These are phyloP conservation scores for Penicillium rolfsii DNA, from an alignment of 2,329 filamentous ascomycete species.

Conservation along the genomic window DNA sequence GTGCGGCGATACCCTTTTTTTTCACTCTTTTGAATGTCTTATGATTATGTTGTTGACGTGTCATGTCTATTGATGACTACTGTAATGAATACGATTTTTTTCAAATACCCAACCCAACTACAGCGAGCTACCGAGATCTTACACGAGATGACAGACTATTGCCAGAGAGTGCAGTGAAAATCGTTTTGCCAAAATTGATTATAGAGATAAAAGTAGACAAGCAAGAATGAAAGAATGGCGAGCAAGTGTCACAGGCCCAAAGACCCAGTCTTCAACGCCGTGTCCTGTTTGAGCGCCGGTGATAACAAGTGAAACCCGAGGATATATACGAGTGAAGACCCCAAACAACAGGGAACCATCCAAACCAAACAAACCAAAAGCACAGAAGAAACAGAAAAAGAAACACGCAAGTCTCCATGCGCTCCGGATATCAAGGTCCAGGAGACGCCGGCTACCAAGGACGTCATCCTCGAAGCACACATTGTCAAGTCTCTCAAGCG, in stretches of 20 bases:
- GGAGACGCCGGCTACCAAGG: background rate
- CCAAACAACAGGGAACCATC: constrained; percentile 2
- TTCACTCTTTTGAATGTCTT: background rate
- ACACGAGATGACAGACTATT: background rate
- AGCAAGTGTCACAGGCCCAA: background rate
- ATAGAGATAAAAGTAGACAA: constrained; percentile 1
- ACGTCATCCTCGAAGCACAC: background rate
- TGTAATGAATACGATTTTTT: constrained; percentile 1
- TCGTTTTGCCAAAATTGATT: background rate
- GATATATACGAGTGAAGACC: constrained; percentile 18
- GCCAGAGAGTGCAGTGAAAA: no score
- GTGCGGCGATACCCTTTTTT: constrained; percentile 27
- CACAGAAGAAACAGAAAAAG: constrained; percentile 3
- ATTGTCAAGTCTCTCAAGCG: background rate
- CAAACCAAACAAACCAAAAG: constrained; percentile 7
- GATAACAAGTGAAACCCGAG: constrained; percentile 16
- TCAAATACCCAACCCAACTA: background rate
- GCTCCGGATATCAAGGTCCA: background rate
- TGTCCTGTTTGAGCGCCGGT: constrained; percentile 19
- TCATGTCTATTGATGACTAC: constrained; percentile 1
- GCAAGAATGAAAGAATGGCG: background rate
- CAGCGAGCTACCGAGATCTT: background rate
- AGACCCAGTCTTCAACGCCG: constrained; percentile 16
- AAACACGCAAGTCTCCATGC: background rate
- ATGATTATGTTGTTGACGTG: background rate